Conservation (phyloP, 495 filamentous ascomycete genomes). For the Trichocladium antarcticum region DNA sequence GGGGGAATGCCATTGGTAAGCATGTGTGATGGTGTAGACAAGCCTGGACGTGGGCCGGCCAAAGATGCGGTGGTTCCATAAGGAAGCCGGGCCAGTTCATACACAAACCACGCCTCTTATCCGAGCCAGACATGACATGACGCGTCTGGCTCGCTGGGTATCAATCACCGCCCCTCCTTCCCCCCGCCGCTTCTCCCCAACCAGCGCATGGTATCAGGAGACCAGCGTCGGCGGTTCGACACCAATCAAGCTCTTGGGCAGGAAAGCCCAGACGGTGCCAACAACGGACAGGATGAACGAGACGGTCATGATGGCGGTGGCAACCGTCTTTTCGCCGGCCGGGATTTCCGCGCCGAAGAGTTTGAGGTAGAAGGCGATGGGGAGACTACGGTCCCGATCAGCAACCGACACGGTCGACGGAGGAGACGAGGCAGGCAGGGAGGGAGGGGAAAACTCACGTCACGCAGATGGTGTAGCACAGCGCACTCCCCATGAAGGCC, state of each 20-base stretch:
- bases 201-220: too few species aligned
- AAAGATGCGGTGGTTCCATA: too few species aligned
- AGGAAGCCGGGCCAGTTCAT: too few species aligned
- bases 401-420: background rate
- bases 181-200: too few species aligned
- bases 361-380: constrained; percentile 82
- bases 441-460: constrained; percentile 40
- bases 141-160: too few species aligned
- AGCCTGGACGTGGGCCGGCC: too few species aligned
- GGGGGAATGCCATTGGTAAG: too few species aligned
- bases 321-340: constrained; percentile 49
- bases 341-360: constrained; percentile 75
- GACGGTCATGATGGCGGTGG: constrained; percentile 58
- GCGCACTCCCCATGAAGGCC: constrained; percentile 80
- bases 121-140: too few species aligned
- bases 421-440: background rate
- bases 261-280: constrained; percentile 78
- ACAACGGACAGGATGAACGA: constrained; percentile 58
- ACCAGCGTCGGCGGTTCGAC: constrained; percentile 19
- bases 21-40: too few species aligned
- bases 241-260: constrained; percentile 55
- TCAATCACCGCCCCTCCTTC: too few species aligned
- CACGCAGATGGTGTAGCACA: constrained; percentile 91
- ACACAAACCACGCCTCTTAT: too few species aligned
- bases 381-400: constrained; percentile 47